Evolutionary conservation across 2,329 filamentous ascomycete species (phyloP), one percentile per base, ranked within the genome.

Genomic region (Didymella exigua): DNA sequence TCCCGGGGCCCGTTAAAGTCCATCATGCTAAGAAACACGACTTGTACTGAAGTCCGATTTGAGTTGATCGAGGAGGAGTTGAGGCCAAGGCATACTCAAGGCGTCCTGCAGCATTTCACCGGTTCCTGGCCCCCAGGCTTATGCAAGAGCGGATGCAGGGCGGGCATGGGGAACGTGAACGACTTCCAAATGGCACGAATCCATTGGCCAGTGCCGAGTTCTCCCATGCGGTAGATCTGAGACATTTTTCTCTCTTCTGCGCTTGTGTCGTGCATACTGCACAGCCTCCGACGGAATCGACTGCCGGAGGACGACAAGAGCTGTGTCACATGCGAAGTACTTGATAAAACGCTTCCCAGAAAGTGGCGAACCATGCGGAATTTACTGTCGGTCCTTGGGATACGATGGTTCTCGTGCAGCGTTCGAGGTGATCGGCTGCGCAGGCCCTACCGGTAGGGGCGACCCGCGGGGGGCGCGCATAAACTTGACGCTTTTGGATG

Each of bases 401-500:
- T 29, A 38, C 26, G 27, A 11, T 19, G 16, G 7, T 37, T 40
- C 29, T 30, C 11, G 23, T 10, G 5, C n/a, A 23, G 9, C 14
- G 46, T 40, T 45, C 53, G 47, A 59, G 27, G 23, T 33, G 30
- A 48, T 50, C 43, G 61, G 61, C 54, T 54, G 59, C 59, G 60
- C 37, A 41, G n/a, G n/a, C n/a, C n/a, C n/a, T n/a, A n/a, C n/a
- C n/a, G n/a, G n/a, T n/a, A n/a, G 29, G 29, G 31, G 31, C 23
- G 30, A 37, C 29, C 13, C 14, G 40, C 27, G 44, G 23, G 43
- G 51, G 46, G 51, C 46, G 41, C 36, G 48, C 49, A 18, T 45
- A 49, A 7, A 31, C 13, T 50, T 55, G 16, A 40, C 52, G 26
- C 8, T 51, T 51, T 36, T 27, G 34, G 47, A 33, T 10, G 27